A percentile compares a stretch with the other conserved stretches of the same genome.
phyloP scores from a whole-genome alignment of 2,329 filamentous ascomycete species.

The Pezicula neosporulosa region DNA sequence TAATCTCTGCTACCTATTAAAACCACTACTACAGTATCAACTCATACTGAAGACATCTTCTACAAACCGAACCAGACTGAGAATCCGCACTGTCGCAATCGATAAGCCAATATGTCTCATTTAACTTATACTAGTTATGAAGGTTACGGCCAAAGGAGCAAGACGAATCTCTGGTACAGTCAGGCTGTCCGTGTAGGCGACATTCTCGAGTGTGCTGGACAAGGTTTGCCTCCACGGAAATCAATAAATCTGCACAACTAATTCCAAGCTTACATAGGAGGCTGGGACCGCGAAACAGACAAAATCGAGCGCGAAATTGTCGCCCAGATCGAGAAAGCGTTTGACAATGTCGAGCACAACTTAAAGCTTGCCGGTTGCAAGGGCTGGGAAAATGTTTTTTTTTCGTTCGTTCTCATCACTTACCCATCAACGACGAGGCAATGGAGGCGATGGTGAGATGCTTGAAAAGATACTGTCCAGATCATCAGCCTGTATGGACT shows the following conservation, averaged over 20 bases:
- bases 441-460: constrained; percentile 40
- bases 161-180: constrained; percentile 14
- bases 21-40: no score
- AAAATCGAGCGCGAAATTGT: constrained; percentile 32
- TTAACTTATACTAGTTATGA: constrained; percentile 5
- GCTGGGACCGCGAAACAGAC: constrained; percentile 27
- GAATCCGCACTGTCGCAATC: not conserved
- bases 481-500: constrained; percentile 51
- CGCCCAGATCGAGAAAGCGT: constrained; percentile 47
- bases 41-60: no score
- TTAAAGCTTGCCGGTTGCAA: constrained; percentile 51
- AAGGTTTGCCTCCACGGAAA: constrained; percentile 9
- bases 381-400: constrained; percentile 53
- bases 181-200: constrained; percentile 20
- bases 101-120: constrained; percentile 2
- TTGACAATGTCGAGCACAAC: constrained; percentile 49
- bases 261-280: constrained; percentile 18
- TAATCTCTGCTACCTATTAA: no score
- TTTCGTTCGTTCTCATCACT: constrained; percentile 41
- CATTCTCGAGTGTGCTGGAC: constrained; percentile 20
- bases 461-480: constrained; percentile 45
- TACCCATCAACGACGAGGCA: constrained; percentile 35
- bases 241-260: not conserved
- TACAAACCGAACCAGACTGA: not conserved
- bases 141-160: constrained; percentile 3